phyloP scores from a whole-genome alignment of 148 eudicot species.

The Chenopodium berlandieri region DNA sequence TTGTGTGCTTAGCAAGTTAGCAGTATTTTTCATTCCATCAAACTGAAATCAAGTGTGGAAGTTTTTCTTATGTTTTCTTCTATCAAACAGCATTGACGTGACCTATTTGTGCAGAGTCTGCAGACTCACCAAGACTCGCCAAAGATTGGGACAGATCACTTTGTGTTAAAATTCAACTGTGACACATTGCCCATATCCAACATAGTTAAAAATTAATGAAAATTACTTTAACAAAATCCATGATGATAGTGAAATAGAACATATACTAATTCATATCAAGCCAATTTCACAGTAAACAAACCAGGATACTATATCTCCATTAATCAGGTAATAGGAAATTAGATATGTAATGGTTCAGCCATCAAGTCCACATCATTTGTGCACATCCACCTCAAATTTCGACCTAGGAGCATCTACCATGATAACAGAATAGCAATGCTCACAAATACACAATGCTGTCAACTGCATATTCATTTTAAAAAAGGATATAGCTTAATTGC shows the following conservation, averaged over 20 bases:
- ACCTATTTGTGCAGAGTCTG: too few species aligned
- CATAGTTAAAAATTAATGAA: too few species aligned
- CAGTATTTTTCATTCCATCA: background rate
- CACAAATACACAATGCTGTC: background rate
- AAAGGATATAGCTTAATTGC: background rate
- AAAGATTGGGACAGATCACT: too few species aligned
- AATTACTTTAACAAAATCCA: background rate
- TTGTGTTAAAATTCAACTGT: too few species aligned
- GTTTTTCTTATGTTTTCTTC: background rate
- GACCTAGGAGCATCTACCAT: background rate
- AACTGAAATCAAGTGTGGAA: background rate
- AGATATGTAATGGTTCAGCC: background rate
- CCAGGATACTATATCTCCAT: background rate
- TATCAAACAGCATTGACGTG: background rate
- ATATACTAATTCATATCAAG: background rate
- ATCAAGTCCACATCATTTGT: background rate
- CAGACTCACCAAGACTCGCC: too few species aligned
- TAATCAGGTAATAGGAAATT: background rate
- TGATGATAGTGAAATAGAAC: background rate
- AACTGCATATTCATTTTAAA: background rate
- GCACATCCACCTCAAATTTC: background rate
- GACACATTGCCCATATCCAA: too few species aligned
- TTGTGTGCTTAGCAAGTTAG: too few species aligned
- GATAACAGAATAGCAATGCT: background rate
- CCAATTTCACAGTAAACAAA: background rate